Evolutionary conservation across 2,329 filamentous ascomycete species (phyloP), one percentile per base, ranked within the genome.

Genomic region (Stylonectria norvegica): DNA sequence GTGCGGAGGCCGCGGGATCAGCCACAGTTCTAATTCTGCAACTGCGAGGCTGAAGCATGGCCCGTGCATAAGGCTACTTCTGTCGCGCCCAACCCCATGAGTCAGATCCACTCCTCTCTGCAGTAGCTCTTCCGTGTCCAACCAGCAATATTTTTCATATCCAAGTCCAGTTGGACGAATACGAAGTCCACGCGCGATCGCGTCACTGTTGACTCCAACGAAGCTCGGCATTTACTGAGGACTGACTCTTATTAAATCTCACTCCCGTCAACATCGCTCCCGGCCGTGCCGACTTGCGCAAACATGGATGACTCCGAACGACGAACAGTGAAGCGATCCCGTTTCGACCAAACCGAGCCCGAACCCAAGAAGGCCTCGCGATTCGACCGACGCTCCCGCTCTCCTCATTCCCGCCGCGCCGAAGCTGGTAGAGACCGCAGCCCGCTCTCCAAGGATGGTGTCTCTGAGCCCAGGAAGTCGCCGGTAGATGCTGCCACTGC

Each of bases 321-420:
- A 61, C 80, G 81, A 47, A 73, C 72, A 45, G 71, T 74, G 45
- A 95, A 95, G 73, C 85, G 89, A 48, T 95, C 89, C 60, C 89
- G 91, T 65, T 96, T 97, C 67, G 91, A 97, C 63, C 88, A 94
- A 66, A 93, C 83, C 33, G 88, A 91, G 62, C 82, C 86, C 5
- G 88, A 93, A 59, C 81, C 85, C 42, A 84, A 83, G 58, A 76
- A 82, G 54, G 61, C 77, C 30, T 94, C 89, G 35, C 81, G 90
- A 62, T 96, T 95, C 66, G 91, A 96, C 68, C 82, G 90, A 56
- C 85, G 93, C 56, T 97, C 93, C 43, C 85, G 89, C 51, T 95
- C 89, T 20, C 89, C 89, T 16, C 77, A 80, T 18, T 67, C 75
- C 18, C 76, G 80, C 57, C 79, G 82, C 53, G 73, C 80, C 18